Evolutionary conservation across 2,329 filamentous ascomycete genomes (phyloP).

Genomic region (Penicillium hordei): DNA sequence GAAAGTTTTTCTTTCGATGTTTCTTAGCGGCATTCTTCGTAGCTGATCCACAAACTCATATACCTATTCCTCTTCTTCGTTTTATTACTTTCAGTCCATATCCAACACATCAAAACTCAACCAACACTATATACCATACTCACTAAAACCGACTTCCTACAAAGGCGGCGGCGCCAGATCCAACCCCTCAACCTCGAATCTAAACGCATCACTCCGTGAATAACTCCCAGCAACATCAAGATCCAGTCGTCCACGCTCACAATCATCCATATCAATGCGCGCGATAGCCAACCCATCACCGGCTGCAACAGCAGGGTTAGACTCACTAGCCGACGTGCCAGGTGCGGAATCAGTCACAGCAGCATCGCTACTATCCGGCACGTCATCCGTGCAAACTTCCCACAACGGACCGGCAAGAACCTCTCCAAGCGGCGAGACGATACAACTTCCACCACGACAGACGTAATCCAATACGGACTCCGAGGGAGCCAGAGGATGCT

Average conservation of each 20-base stretch:
- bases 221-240: conserved; percentile 84
- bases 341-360: conserved; percentile 29
- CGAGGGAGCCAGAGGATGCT: background rate
- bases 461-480: conserved; percentile 49
- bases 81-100: background rate
- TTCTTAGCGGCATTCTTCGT: background rate
- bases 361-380: conserved; percentile 26
- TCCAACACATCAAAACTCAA: background rate
- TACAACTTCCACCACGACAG: conserved; percentile 78
- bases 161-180: conserved; percentile 58
- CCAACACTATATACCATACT: background rate
- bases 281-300: conserved; percentile 59
- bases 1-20: background rate
- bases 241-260: conserved; percentile 75
- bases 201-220: conserved; percentile 68
- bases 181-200: conserved; percentile 58
- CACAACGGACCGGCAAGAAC: conserved; percentile 77
- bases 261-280: conserved; percentile 85
- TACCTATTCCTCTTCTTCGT: background rate
- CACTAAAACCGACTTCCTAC: background rate
- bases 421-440: conserved; percentile 74
- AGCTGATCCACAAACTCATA: background rate
- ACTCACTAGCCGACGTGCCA: conserved; percentile 30
- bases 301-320: conserved; percentile 8
- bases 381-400: conserved; percentile 55